Evolutionary conservation across 345 rosid genomes (phyloP).

Genomic region (Crucihimalaya himalaica): DNA sequence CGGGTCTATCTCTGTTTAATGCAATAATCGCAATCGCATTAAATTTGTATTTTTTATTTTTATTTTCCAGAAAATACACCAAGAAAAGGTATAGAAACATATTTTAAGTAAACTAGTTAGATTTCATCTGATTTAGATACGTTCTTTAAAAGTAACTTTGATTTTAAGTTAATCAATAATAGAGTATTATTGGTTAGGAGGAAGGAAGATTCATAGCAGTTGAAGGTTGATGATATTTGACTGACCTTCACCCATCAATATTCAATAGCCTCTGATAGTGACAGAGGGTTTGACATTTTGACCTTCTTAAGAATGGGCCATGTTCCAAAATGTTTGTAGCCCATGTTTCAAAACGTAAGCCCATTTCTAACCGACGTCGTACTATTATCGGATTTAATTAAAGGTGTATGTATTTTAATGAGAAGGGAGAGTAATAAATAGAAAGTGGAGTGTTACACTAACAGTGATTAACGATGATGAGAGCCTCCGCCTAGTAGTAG

Average conservation of each 20-base stretch:
- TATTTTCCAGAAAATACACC: no score
- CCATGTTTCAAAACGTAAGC: not conserved
- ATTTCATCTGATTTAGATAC: not conserved
- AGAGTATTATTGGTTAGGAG: conserved; percentile 21
- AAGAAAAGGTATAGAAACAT: no score
- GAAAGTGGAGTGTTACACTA: not conserved
- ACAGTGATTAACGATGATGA: conserved; percentile 12
- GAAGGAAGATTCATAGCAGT: conserved; percentile 31
- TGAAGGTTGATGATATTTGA: conserved; percentile 25
- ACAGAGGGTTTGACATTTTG: not conserved
- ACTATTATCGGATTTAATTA: no score
- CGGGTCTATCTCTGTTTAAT: no score
- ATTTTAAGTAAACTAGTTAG: no score
- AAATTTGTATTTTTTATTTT: no score
- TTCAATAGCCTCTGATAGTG: not conserved
- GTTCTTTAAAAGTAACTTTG: conserved; percentile 13
- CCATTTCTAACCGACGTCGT: conserved; percentile 2
- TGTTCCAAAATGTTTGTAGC: not conserved
- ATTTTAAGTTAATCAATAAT: conserved; percentile 34
- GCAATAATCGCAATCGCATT: no score
- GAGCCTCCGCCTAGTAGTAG: not conserved
- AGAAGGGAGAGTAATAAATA: conserved; percentile 1
- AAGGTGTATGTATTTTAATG: no score
- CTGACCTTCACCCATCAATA: conserved; percentile 6
- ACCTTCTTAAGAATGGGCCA: conserved; percentile 22